A percentile compares a stretch with the other conserved stretches of the same genome.
Conservation (phyloP, 345 rosid species). For the Capsella bursapastoris region DNA sequence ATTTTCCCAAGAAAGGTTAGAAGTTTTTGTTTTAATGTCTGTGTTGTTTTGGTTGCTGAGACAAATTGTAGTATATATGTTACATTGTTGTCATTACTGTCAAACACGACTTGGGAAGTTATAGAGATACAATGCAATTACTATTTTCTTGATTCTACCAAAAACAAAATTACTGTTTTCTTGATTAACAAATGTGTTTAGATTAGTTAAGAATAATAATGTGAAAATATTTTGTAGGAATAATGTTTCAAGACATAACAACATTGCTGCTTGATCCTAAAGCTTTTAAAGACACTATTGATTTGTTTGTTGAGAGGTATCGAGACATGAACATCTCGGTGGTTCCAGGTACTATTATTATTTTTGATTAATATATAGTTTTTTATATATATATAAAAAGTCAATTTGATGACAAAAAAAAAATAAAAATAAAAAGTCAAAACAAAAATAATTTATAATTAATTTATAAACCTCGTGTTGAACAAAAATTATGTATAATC, state of each 20-base stretch:
- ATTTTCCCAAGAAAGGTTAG: no score
- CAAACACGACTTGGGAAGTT: not conserved
- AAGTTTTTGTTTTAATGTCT: not conserved
- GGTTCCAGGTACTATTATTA: constrained; percentile 58
- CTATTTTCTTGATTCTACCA: not conserved
- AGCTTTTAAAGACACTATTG: constrained; percentile 68
- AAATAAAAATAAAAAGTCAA: no score
- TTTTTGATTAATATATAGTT: not conserved
- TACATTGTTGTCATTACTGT: not conserved
- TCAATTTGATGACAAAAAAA: no score
- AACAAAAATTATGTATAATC: not conserved
- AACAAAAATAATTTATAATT: not conserved
- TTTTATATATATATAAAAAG: not conserved
- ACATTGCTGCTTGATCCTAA: constrained; percentile 60
- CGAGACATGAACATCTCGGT: constrained; percentile 57
- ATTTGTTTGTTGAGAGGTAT: constrained; percentile 77
- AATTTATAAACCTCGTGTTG: constrained; percentile 4
- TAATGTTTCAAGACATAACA: constrained; percentile 79
- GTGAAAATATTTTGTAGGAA: constrained; percentile 50
- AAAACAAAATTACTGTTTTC: not conserved
- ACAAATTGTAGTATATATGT: not conserved
- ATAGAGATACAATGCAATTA: constrained; percentile 1
- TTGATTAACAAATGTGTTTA: not conserved
- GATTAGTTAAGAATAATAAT: not conserved
- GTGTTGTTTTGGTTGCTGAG: not conserved